phyloP scores from a whole-genome alignment of 208 protist species.

The Trypanosoma brucei region DNA sequence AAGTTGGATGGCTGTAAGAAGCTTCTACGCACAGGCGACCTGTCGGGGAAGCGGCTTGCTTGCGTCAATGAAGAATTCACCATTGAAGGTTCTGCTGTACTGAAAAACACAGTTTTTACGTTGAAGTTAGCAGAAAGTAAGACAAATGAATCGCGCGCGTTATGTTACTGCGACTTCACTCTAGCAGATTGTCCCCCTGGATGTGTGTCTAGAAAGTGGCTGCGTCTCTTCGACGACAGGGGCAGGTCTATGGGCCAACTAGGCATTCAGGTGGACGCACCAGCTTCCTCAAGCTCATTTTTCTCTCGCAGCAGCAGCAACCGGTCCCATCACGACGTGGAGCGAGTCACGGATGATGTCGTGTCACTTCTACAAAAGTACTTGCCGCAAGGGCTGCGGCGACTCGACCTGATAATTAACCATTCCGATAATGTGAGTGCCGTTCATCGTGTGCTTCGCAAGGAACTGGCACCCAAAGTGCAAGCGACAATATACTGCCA shows the following conservation, averaged over 20 bases:
- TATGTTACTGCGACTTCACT: slow-evolving; percentile 71
- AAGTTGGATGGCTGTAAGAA: slow-evolving; percentile 8
- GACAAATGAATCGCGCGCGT: slow-evolving; percentile 19
- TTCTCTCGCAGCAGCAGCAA: neutral
- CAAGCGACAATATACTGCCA: slow-evolving; percentile 63
- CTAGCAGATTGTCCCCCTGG: slow-evolving; percentile 32
- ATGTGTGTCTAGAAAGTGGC: slow-evolving; percentile 31
- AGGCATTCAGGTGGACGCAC: slow-evolving; percentile 40
- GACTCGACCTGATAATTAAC: slow-evolving; percentile 44
- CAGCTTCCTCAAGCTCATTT: slow-evolving; percentile 1
- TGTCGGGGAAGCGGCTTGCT: neutral
- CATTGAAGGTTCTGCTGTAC: slow-evolving; percentile 4
- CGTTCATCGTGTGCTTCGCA: slow-evolving; percentile 48
- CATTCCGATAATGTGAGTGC: slow-evolving; percentile 33
- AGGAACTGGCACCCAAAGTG: slow-evolving; percentile 54
- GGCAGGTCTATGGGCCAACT: slow-evolving; percentile 53
- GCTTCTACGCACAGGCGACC: slow-evolving; percentile 14
- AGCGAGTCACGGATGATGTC: slow-evolving; percentile 68
- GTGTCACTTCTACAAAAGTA: slow-evolving; percentile 57
- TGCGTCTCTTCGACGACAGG: slow-evolving; percentile 56
- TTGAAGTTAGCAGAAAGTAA: slow-evolving; percentile 46
- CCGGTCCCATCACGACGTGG: slow-evolving; percentile 7
- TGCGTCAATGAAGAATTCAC: slow-evolving; percentile 19
- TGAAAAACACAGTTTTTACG: slow-evolving; percentile 28
- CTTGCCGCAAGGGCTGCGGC: slow-evolving; percentile 55